A percentile compares a stretch with the other conserved stretches of the same genome.
Conservation (phyloP, 106 monocot species). For the Apostasia shenzhenica region DNA sequence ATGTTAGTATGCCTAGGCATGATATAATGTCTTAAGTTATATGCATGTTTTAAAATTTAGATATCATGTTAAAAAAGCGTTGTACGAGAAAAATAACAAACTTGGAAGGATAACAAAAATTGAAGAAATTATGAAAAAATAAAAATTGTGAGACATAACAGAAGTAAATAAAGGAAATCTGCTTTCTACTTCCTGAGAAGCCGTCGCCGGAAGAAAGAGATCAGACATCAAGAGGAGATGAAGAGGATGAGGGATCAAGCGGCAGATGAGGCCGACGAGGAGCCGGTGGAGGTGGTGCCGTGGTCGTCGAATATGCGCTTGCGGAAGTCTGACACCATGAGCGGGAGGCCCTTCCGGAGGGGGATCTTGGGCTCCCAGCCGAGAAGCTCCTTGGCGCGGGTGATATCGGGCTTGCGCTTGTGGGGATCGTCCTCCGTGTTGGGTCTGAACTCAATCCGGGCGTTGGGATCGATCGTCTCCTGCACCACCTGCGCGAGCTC, state of each 20-base stretch:
- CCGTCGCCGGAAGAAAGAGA: background rate
- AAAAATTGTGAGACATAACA: background rate
- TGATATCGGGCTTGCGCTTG: conserved; percentile 85
- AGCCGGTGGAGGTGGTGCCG: background rate
- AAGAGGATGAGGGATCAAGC: conserved; percentile 5
- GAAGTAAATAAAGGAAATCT: too few relatives aligned
- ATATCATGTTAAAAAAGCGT: too few relatives aligned
- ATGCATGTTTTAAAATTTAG: too few relatives aligned
- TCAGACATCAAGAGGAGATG: background rate
- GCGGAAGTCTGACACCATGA: conserved; percentile 84
- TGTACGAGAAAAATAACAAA: too few relatives aligned
- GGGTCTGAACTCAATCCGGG: conserved; percentile 56
- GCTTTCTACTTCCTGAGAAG: too few relatives aligned
- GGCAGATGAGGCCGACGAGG: background rate
- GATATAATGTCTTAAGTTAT: too few relatives aligned
- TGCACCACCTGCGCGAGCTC: conserved; percentile 90
- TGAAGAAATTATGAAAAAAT: background rate
- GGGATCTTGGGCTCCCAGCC: conserved; percentile 81
- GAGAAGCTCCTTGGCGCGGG: conserved; percentile 65
- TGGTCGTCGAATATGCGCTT: conserved; percentile 72
- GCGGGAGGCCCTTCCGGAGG: conserved; percentile 63
- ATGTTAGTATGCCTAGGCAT: too few relatives aligned
- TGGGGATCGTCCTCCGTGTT: conserved; percentile 93
- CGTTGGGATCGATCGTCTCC: conserved; percentile 84
- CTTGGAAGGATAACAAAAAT: too few relatives aligned